Percentiles rank a stretch among this genome's conserved stretches.
Evolutionary conservation across 768 basidiomycete species (phyloP).

Genomic region (Suillus clintonianus): DNA sequence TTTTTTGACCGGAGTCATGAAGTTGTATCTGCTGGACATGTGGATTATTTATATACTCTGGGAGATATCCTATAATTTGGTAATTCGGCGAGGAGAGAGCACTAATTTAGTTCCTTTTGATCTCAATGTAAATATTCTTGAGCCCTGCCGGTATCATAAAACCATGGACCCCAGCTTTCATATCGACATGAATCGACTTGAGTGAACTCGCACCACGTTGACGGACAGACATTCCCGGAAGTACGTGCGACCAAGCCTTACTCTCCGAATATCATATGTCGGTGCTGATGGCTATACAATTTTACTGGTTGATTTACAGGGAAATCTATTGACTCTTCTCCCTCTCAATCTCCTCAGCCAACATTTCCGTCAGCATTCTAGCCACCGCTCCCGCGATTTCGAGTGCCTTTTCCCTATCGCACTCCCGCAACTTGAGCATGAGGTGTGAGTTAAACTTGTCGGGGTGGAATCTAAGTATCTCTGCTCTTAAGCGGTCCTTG

Average conservation of each 20-base stretch:
- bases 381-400: conserved; percentile 42
- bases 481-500: conserved; percentile 41
- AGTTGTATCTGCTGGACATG: neutral
- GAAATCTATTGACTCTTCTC: neutral
- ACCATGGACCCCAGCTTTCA: too few species aligned
- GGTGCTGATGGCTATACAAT: too few species aligned
- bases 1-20: conserved; percentile 46
- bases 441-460: conserved; percentile 49
- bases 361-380: conserved; percentile 41
- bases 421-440: conserved; percentile 33
- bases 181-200: too few species aligned
- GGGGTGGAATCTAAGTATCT: conserved; percentile 56
- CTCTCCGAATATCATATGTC: too few species aligned
- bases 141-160: too few species aligned
- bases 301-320: too few species aligned
- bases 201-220: too few species aligned
- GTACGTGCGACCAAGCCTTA: too few species aligned
- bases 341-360: conserved; percentile 18
- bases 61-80: neutral
- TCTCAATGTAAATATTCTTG: too few species aligned
- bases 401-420: conserved; percentile 34
- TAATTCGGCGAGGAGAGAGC: neutral
- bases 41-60: neutral
- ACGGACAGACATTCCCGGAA: too few species aligned
- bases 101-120: too few species aligned